These are phyloP conservation scores for Tuber umbilicatum DNA, from an alignment of 495 filamentous ascomycete genomes.

Conservation along the genomic window DNA sequence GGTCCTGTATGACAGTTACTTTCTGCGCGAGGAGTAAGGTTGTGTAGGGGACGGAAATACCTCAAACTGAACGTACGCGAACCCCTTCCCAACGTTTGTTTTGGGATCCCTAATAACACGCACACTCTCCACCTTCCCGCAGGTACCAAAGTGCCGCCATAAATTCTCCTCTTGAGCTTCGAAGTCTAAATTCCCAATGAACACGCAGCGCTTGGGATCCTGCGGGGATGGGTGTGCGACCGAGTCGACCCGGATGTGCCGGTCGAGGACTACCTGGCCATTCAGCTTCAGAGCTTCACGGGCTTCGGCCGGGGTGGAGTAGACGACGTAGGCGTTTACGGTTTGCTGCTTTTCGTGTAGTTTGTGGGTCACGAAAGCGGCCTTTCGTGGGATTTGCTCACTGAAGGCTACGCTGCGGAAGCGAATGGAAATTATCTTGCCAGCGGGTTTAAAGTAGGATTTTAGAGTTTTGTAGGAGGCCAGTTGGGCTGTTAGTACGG, in stretches of 20 bases:
- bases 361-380: constrained; percentile 83
- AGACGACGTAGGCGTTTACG: constrained; percentile 92
- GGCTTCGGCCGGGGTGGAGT: constrained; percentile 62
- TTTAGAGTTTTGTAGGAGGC: constrained; percentile 44
- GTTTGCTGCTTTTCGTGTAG: constrained; percentile 48
- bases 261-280: constrained; percentile 72
- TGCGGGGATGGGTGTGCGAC: constrained; percentile 77
- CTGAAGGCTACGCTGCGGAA: constrained; percentile 88
- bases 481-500: constrained; percentile 19
- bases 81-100: constrained; percentile 91
- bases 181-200: constrained; percentile 93
- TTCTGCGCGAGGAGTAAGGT: neutral
- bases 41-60: constrained; percentile 42
- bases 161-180: constrained; percentile 92
- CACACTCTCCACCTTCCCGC: constrained; percentile 82
- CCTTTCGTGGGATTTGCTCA: constrained; percentile 76
- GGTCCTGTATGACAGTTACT: constrained; percentile 51
- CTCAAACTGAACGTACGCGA: constrained; percentile 95
- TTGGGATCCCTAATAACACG: constrained; percentile 83
- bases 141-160: constrained; percentile 76
- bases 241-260: constrained; percentile 83
- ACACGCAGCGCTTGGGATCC: constrained; percentile 84
- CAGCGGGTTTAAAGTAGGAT: constrained; percentile 48
- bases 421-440: constrained; percentile 79
- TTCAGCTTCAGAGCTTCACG: constrained; percentile 76